A percentile compares a stretch with the other conserved stretches of the same genome.
Evolutionary conservation across 306 rosid genomes (phyloP).

Genomic region (Psophocarpus tetragonolobus): DNA sequence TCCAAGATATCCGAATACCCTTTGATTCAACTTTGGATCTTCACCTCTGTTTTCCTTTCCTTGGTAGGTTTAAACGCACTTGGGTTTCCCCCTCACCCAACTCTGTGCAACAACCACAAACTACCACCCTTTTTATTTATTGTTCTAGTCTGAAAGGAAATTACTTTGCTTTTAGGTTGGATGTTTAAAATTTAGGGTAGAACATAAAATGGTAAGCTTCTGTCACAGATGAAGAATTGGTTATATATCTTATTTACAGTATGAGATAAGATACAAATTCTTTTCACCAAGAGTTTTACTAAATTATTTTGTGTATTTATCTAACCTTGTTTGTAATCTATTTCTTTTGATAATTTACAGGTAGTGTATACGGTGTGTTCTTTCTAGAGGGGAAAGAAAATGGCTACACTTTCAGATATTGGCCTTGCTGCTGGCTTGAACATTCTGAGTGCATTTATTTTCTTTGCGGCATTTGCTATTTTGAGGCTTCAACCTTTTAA

Average conservation of each 20-base stretch:
- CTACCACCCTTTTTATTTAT: slow-evolving; percentile 14
- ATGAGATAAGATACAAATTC: neutral
- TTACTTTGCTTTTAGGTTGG: neutral
- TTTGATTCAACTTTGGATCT: slow-evolving; percentile 28
- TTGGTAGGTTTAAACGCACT: neutral
- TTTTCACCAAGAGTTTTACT: slow-evolving; percentile 1
- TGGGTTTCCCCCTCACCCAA: neutral
- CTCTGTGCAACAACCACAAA: slow-evolving; percentile 26
- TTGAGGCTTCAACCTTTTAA: slow-evolving; percentile 96
- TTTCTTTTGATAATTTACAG: slow-evolving; percentile 39
- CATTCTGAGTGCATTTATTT: slow-evolving; percentile 71
- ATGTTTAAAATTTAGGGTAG: neutral
- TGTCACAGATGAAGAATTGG: neutral
- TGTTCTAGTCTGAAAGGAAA: neutral
- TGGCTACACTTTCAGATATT: slow-evolving; percentile 83
- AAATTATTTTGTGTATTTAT: slow-evolving; percentile 7
- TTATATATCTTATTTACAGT: neutral
- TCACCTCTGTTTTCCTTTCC: neutral
- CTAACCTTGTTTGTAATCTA: neutral
- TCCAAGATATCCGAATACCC: slow-evolving; percentile 36
- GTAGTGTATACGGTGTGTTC: slow-evolving; percentile 40
- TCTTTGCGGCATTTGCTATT: slow-evolving; percentile 78
- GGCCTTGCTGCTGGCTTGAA: slow-evolving; percentile 76
- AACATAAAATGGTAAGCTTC: neutral
- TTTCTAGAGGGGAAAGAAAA: slow-evolving; percentile 29